phyloP scores from a whole-genome alignment of 2,329 filamentous ascomycete species.

The Rutstroemia sp. region DNA sequence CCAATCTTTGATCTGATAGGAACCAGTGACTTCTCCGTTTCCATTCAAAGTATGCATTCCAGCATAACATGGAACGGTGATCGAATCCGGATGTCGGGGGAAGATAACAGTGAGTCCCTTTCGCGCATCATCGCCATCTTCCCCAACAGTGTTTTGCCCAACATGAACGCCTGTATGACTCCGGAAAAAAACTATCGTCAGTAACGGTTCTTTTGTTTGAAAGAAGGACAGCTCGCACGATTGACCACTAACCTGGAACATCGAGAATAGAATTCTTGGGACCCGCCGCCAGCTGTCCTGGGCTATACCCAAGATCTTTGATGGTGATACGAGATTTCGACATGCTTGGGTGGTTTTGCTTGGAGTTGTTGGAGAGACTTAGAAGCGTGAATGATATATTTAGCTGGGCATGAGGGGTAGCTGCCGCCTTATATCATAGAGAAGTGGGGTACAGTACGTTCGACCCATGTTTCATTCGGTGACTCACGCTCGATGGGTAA shows the following conservation, averaged over 20 bases:
- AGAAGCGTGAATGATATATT: too few relatives aligned
- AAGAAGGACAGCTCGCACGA: not conserved
- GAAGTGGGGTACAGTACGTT: too few relatives aligned
- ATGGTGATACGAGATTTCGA: constrained; percentile 10
- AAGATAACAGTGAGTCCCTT: constrained; percentile 28
- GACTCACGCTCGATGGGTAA: too few relatives aligned
- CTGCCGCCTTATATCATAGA: too few relatives aligned
- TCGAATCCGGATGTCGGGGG: constrained; percentile 23
- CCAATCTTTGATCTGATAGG: constrained; percentile 26
- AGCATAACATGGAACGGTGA: constrained; percentile 25
- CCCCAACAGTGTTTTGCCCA: constrained; percentile 24
- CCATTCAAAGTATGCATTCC: constrained; percentile 26
- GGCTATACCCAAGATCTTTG: constrained; percentile 22
- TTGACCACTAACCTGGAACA: constrained; percentile 17
- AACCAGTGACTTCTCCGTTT: constrained; percentile 27
- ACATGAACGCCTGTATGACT: constrained; percentile 20
- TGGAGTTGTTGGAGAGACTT: not conserved
- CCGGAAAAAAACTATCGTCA: not conserved
- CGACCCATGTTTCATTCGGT: too few relatives aligned
- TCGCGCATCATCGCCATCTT: constrained; percentile 20
- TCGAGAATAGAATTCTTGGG: constrained; percentile 28
- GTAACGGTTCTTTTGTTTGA: not conserved
- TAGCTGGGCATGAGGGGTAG: too few relatives aligned
- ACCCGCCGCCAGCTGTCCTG: constrained; percentile 22
- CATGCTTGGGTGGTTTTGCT: constrained; percentile 12